A percentile compares a stretch with the other conserved stretches of the same genome.
Evolutionary conservation across 768 basidiomycete species (phyloP).

Genomic region (Artomyces pyxidatus): DNA sequence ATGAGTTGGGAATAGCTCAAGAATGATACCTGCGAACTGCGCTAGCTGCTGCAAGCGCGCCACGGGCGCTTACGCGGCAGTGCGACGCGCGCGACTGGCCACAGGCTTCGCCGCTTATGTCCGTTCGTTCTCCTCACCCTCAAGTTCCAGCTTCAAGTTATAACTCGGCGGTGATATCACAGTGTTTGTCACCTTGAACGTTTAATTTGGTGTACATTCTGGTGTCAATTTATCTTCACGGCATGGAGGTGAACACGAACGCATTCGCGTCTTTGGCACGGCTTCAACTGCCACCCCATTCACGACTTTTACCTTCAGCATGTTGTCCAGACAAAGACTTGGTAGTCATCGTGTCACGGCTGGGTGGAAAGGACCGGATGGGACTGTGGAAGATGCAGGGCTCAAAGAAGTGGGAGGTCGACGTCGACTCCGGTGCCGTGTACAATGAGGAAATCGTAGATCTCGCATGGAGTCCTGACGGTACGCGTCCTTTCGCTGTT

Average conservation of each 20-base stretch:
- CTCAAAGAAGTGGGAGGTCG: constrained; percentile 75
- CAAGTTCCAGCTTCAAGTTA: too few relatives aligned
- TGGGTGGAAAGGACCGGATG: constrained; percentile 61
- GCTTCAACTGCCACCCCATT: constrained; percentile 46
- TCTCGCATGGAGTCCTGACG: constrained; percentile 78
- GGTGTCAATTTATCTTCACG: too few relatives aligned
- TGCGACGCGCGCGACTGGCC: too few relatives aligned
- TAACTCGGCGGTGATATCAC: too few relatives aligned
- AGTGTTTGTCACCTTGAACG: too few relatives aligned
- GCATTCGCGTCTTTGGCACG: constrained; percentile 52
- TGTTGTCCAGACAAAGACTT: constrained; percentile 87
- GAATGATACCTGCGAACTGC: too few relatives aligned
- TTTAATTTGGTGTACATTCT: too few relatives aligned
- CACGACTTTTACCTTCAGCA: constrained; percentile 51
- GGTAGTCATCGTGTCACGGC: constrained; percentile 54
- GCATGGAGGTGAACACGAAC: constrained; percentile 32
- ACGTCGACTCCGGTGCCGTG: constrained; percentile 35
- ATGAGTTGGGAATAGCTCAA: too few relatives aligned
- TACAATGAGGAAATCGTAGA: constrained; percentile 45
- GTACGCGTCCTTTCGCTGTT: constrained; percentile 29
- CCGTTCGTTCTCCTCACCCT: too few relatives aligned
- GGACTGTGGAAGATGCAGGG: constrained; percentile 79
- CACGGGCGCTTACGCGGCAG: too few relatives aligned
- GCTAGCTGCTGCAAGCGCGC: too few relatives aligned
- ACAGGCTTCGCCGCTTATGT: too few relatives aligned